Base-by-base conservation (phyloP, 345 rosid genomes). In the Nephelium lappaceum region DNA sequence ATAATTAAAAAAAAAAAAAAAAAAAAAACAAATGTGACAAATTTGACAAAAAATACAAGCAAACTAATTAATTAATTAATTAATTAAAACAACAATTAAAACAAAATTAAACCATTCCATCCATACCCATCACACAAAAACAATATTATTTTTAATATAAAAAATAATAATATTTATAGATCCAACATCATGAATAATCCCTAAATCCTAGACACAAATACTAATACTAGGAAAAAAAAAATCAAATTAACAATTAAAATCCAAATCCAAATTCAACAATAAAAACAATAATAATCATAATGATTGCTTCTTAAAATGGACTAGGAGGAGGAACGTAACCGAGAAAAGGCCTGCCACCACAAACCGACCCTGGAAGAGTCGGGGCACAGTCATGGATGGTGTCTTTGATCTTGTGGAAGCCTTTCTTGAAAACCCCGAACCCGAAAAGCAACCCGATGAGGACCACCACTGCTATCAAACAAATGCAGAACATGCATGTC, bases 391-490 rank as follows among this genome's bases (percentile, higher is more conserved):
- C 84, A 79, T 92, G 88, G 15, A 90, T 4, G 0, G 91, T 75
- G 10, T 96, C 87, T 78, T 92, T 88, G 71, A 90, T 45, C 85
- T 94, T 92, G 89, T 91, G 91, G 76, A 93, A 93, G 2, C 93
- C 99, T 53, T 93, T 76, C 80, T 88, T 88, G 85, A 89, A 95
- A 3, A 92, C 98, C 2, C 97, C 97, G 81, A 93, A 95, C 0
- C 98, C 98, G 72, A 95, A 93, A 9, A 93, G 27, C 8, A 92
- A 51, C 1, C 98, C 99, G 67, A 93, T 87, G 77, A 87, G 73
- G 24, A 92, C 71, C 82, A 88, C 93, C 78, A 89, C 95, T 58
- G 90, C 82, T 1, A 93, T 77, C 85, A 95, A 69, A 81, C 98
- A 93, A 4, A 90, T 82, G 85, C 95, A 88, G 53, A 88, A 6